These are phyloP conservation scores for Lentinus brumalis DNA, from an alignment of 768 basidiomycete genomes.

Conservation along the genomic window DNA sequence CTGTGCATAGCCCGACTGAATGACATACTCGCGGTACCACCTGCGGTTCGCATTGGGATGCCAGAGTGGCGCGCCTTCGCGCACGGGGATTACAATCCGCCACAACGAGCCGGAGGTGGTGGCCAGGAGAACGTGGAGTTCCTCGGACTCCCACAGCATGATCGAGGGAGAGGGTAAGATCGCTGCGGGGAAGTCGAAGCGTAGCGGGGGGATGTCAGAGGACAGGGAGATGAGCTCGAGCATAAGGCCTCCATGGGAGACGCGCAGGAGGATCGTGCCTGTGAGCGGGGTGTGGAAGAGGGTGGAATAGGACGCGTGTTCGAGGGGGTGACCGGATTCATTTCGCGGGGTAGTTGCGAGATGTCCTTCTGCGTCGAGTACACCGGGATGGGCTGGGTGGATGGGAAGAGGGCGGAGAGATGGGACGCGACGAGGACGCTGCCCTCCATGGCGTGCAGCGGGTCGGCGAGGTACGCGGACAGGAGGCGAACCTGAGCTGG, in stretches of 20 bases:
- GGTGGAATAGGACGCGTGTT: slow-evolving; percentile 73
- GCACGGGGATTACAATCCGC: slow-evolving; percentile 66
- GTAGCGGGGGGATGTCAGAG: slow-evolving; percentile 62
- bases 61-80: slow-evolving; percentile 58
- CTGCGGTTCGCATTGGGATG: slow-evolving; percentile 51
- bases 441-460: slow-evolving; percentile 21
- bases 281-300: slow-evolving; percentile 56
- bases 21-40: slow-evolving; percentile 68
- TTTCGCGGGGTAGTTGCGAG: slow-evolving; percentile 38
- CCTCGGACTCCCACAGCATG: slow-evolving; percentile 47
- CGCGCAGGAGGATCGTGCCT: slow-evolving; percentile 71
- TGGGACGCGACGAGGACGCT: slow-evolving; percentile 30
- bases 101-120: slow-evolving; percentile 72
- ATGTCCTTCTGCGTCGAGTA: slow-evolving; percentile 60
- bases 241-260: slow-evolving; percentile 73
- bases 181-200: slow-evolving; percentile 75
- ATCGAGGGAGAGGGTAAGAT: slow-evolving; percentile 68
- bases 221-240: slow-evolving; percentile 79
- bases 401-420: slow-evolving; percentile 62
- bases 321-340: slow-evolving; percentile 49
- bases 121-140: slow-evolving; percentile 72
- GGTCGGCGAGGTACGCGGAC: slow-evolving; percentile 1
- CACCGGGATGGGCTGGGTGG: slow-evolving; percentile 51
- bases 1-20: slow-evolving; percentile 50
- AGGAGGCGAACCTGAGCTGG: background rate